Evolutionary conservation across 1,284 basidiomycete genomes (phyloP).

Genomic region (Rugosomyces carneus): DNA sequence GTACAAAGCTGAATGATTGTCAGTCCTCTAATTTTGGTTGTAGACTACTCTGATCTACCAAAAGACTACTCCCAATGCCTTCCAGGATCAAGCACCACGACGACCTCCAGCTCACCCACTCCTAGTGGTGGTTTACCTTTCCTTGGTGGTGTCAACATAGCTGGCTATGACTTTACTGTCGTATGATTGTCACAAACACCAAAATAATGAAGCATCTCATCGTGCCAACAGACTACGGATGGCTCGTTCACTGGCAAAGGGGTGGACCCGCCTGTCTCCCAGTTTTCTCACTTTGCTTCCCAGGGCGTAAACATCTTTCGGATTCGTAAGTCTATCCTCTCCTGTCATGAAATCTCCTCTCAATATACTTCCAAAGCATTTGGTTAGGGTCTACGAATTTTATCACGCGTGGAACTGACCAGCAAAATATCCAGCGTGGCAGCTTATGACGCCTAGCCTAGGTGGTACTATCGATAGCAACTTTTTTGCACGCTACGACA

Average conservation of each 20-base stretch:
- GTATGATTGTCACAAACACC: slow-evolving; percentile 3
- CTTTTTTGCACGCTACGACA: slow-evolving; percentile 42
- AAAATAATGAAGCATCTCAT: background rate
- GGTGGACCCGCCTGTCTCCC: slow-evolving; percentile 29
- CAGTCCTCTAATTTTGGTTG: background rate
- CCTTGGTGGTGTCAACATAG: slow-evolving; percentile 34
- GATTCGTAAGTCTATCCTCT: slow-evolving; percentile 27
- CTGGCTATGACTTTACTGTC: slow-evolving; percentile 28
- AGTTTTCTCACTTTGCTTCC: slow-evolving; percentile 38
- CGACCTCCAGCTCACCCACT: slow-evolving; percentile 14
- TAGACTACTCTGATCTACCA: background rate
- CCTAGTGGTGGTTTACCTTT: slow-evolving; percentile 23
- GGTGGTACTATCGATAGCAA: slow-evolving; percentile 39
- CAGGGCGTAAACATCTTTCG: slow-evolving; percentile 43
- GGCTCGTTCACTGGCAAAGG: slow-evolving; percentile 21
- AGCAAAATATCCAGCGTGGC: slow-evolving; percentile 32
- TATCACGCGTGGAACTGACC: background rate
- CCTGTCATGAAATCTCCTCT: background rate
- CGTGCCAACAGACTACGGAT: slow-evolving; percentile 27
- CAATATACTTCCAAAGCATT: slow-evolving; percentile 5
- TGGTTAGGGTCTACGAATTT: slow-evolving; percentile 3
- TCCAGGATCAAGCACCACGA: slow-evolving; percentile 16
- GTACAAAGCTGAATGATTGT: slow-evolving; percentile 20
- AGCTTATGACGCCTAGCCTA: slow-evolving; percentile 43
- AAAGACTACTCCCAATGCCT: slow-evolving; percentile 22